Evolutionary conservation across 352 stramenopile genomes (phyloP).

Genomic region (Phytopythium helicoides): DNA sequence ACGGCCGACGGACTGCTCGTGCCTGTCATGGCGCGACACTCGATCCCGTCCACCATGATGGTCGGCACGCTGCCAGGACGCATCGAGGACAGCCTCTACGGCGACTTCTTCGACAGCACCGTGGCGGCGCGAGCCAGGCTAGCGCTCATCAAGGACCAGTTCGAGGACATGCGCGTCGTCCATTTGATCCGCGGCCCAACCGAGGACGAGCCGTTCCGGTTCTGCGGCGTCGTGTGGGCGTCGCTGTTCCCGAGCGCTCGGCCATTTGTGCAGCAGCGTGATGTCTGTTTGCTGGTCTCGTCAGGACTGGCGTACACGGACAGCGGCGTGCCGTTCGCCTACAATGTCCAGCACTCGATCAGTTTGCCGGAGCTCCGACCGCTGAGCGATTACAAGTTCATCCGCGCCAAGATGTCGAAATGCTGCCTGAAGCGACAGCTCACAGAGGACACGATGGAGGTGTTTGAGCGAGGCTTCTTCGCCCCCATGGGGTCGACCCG

Average conservation of each 20-base stretch:
- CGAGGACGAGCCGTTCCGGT: slow-evolving; percentile 49
- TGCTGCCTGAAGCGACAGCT: slow-evolving; percentile 42
- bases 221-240: slow-evolving; percentile 51
- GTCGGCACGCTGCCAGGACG: slow-evolving; percentile 35
- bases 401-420: slow-evolving; percentile 38
- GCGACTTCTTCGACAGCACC: slow-evolving; percentile 44
- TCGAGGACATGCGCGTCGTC: slow-evolving; percentile 42
- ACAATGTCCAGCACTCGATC: slow-evolving; percentile 52
- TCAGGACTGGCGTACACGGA: slow-evolving; percentile 40
- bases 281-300: slow-evolving; percentile 33
- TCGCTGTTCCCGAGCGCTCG: slow-evolving; percentile 32
- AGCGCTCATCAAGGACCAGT: slow-evolving; percentile 21
- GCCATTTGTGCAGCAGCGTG: slow-evolving; percentile 35
- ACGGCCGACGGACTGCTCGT: slow-evolving; percentile 21
- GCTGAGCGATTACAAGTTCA: slow-evolving; percentile 21
- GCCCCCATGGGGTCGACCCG: slow-evolving; percentile 25
- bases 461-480: slow-evolving; percentile 39
- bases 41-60: slow-evolving; percentile 27
- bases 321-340: slow-evolving; percentile 42
- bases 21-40: slow-evolving; percentile 24
- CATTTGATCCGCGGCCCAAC: slow-evolving; percentile 35
- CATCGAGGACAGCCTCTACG: slow-evolving; percentile 49
- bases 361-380: slow-evolving; percentile 33
- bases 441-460: slow-evolving; percentile 27
- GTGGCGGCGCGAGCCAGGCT: slow-evolving; percentile 29